Base-by-base conservation (phyloP, 129 eudicot genomes). In the Solidago caesia region DNA sequence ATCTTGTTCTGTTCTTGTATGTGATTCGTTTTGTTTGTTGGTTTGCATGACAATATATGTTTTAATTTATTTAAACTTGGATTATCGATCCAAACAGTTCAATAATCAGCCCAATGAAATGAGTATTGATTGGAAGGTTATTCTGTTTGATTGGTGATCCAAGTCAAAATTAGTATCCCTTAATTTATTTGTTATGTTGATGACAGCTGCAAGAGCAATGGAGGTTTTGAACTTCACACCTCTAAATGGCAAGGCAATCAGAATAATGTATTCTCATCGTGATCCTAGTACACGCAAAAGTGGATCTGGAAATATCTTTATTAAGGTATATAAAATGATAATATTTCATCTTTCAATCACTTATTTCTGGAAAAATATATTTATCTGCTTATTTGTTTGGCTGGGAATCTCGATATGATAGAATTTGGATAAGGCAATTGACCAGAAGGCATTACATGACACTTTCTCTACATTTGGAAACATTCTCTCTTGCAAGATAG, bases 401-500 rank as follows among this genome's bases (percentile, higher is more conserved):
- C 48, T 56, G 61, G 29, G 26, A 67, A 49, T 71, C 16, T 64
- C 25, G 3, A 46, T 44, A 21, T 55, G 5, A 42, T 79, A 91
- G 97, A 91, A 88, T 75, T 75, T 91, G 92, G 96, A 88, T 84
- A 88, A 83, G 83, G 85, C 88, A 5, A 87, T 91, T 60, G 97
- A 91, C 86, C 83, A 87, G 86, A 88, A 88, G 77, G 92, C 87
- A 15, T 82, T 91, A 10, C 90, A 91, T 72, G 96, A 91, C 26
- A 88, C 96, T 11, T 91, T 91, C 75, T 86, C 90, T 4, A 26
- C 85, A 60, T 88, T 84, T 82, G 96, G 97, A 5, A 88, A 79
- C 78, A 91, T 91, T 53, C 86, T 86, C 56, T 91, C 97, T 13
- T 91, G 97, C 83, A 91, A 91, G 86, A 86, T 91, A 44, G 96